phyloP scores from a whole-genome alignment of 257 asterid species.

The Ophiorrhiza pumila region DNA sequence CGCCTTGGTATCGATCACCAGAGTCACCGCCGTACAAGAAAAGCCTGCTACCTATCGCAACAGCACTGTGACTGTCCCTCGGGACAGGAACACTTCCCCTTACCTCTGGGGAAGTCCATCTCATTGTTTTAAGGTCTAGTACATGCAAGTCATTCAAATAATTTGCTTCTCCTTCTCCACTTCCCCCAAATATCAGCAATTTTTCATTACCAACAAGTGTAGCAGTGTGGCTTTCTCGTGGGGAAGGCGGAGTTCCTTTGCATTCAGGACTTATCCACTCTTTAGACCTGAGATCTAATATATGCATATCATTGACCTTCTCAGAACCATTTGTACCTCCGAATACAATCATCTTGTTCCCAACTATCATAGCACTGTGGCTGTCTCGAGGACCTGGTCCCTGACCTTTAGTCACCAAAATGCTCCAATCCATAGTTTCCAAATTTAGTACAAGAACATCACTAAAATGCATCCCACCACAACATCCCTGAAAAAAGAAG shows the following conservation, averaged over 20 bases:
- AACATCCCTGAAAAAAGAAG: slow-evolving; percentile 56
- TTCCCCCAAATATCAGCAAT: slow-evolving; percentile 80
- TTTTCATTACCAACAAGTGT: slow-evolving; percentile 52
- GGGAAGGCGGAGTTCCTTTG: slow-evolving; percentile 60
- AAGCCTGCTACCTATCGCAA: slow-evolving; percentile 54
- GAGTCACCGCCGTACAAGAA: slow-evolving; percentile 88
- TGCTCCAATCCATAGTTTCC: slow-evolving; percentile 66
- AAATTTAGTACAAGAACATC: slow-evolving; percentile 74
- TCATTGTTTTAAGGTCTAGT: slow-evolving; percentile 71
- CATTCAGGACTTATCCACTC: slow-evolving; percentile 79
- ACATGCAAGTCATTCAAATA: slow-evolving; percentile 76
- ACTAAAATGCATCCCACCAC: slow-evolving; percentile 90
- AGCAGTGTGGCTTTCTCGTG: slow-evolving; percentile 90
- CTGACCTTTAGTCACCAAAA: slow-evolving; percentile 62
- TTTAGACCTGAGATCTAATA: slow-evolving; percentile 57
- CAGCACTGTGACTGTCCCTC: slow-evolving; percentile 81
- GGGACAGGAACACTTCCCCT: slow-evolving; percentile 61
- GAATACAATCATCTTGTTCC: slow-evolving; percentile 67
- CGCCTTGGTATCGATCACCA: slow-evolving; percentile 78
- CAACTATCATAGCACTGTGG: slow-evolving; percentile 69
- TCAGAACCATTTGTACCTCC: slow-evolving; percentile 86
- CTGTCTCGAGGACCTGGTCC: slow-evolving; percentile 96
- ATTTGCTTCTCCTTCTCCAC: slow-evolving; percentile 86
- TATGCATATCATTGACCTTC: slow-evolving; percentile 77
- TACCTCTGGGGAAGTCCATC: slow-evolving; percentile 66